Evolutionary conservation across 2,329 filamentous ascomycete genomes (phyloP), one percentile per base, ranked within the genome.

Genomic region (Apiospora koreana): DNA sequence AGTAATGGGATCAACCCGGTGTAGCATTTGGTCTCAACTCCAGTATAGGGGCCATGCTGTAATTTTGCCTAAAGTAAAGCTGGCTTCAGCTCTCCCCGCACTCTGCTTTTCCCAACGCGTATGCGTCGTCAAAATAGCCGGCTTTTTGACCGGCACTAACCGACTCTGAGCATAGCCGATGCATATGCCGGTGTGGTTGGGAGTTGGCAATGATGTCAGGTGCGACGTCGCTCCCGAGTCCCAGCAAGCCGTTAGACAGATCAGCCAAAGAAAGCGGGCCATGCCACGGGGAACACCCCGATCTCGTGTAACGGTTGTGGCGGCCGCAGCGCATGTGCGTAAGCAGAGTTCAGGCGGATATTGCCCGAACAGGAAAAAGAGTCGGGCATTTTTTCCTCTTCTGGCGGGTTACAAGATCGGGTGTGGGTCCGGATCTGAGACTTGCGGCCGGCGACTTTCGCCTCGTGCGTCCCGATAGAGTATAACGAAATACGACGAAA

Each of bases 361-460:
- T 4, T 28, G 65, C 43, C 54, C 66, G n/a, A 28, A 50, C 8
- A 48, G 67, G 69, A 25, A 38, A 62, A 38, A 35, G 5, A 23
- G 1, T 70, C 69, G 69, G 69, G 54, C 41, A 68, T 70, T 70
- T 68, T 70, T 46, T n/a, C 67, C 69, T 46, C 23, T 28, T 68
- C 45, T 68, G 67, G 41, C 18, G 38, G 43, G 12, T 28, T 10
- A 35, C 18, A 54, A 67, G 58, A 69, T 65, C 41, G 69, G 18
- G 42, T 28, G 71, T 72, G 69, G 68, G 31, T 46, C 23, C 38
- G 65, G 58, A 42, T 43, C 67, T 35, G 45, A 43, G 62, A 71
- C 73, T 68, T 68, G 35, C 38, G 38, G 69, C 76, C 77, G 77
- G 76, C 77, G 77, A 76, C 76, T 78, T 78, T 78, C 41, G 72